Conservation (phyloP, 805 yeast species). For the Wickerhamomyces canadensis region DNA sequence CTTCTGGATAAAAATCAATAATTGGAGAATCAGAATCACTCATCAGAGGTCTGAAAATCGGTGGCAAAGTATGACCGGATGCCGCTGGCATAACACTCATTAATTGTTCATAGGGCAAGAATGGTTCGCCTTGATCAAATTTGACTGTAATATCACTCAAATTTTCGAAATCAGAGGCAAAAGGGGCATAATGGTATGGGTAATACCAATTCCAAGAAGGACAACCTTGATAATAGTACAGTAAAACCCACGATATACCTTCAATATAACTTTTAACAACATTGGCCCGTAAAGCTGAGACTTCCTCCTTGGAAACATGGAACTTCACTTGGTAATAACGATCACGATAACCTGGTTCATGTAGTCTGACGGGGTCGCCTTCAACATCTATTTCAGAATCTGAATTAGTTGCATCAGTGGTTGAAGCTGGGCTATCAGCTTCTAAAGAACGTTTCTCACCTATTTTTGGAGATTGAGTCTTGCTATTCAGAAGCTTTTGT, state of each 20-base stretch:
- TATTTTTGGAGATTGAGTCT: conserved; percentile 11
- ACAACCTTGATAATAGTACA: conserved; percentile 95
- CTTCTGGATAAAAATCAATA: conserved; percentile 85
- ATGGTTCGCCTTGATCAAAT: conserved; percentile 71
- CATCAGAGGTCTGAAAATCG: conserved; percentile 78
- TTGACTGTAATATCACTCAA: conserved; percentile 44
- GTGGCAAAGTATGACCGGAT: conserved; percentile 81
- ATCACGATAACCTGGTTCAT: conserved; percentile 83
- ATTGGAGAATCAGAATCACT: conserved; percentile 72
- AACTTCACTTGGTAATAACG: conserved; percentile 81
- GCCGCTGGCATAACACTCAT: conserved; percentile 96
- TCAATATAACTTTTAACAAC: conserved; percentile 77
- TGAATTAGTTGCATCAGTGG: conserved; percentile 16
- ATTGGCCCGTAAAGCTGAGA: conserved; percentile 45
- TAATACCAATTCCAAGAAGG: conserved; percentile 99
- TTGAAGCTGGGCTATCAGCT: conserved; percentile 16
- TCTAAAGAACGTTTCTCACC: conserved; percentile 20
- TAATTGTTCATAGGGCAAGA: conserved; percentile 85
- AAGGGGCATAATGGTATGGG: conserved; percentile 97
- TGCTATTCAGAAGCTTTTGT: conserved; percentile 27
- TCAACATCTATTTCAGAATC: conserved; percentile 33
- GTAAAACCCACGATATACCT: conserved; percentile 94
- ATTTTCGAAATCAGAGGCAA: conserved; percentile 79
- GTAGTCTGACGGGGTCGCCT: conserved; percentile 52
- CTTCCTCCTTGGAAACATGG: conserved; percentile 46